Percentiles rank a stretch among this genome's conserved stretches.
Evolutionary conservation across 75 land plant species (phyloP).

Genomic region (Picea glauca): DNA sequence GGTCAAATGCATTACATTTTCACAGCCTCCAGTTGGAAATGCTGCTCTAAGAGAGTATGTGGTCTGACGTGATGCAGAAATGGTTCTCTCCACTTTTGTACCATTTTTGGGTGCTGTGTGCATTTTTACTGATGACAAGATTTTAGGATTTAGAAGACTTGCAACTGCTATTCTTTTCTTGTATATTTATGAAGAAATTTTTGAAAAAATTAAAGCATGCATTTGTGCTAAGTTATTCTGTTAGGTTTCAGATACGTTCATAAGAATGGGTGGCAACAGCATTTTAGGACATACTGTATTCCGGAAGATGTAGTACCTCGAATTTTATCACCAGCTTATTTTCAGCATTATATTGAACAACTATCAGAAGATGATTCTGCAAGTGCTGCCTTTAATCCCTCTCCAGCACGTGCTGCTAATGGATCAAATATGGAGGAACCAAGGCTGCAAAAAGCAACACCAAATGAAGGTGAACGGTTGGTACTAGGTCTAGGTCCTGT

Average conservation of each 20-base stretch:
- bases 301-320: constrained; percentile 98
- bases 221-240: not conserved
- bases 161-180: not conserved
- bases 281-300: constrained; percentile 92
- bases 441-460: constrained; percentile 20
- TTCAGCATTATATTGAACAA: constrained; percentile 78
- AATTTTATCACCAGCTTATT: constrained; percentile 94
- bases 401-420: not conserved
- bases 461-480: constrained; percentile 46
- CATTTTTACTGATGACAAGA: not conserved
- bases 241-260: constrained; percentile 72
- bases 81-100: not conserved
- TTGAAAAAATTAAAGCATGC: not conserved
- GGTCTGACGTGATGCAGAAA: not conserved
- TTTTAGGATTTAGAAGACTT: not conserved
- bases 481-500: constrained; percentile 64
- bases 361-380: constrained; percentile 5
- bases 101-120: not conserved
- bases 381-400: not conserved
- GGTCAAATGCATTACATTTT: constrained; percentile 93
- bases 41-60: constrained; percentile 91
- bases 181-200: not conserved
- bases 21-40: constrained; percentile 99
- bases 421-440: constrained; percentile 11
- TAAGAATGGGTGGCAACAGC: constrained; percentile 76